Evolutionary conservation across 768 basidiomycete genomes (phyloP).

Genomic region (Pisolithus microcarpus): DNA sequence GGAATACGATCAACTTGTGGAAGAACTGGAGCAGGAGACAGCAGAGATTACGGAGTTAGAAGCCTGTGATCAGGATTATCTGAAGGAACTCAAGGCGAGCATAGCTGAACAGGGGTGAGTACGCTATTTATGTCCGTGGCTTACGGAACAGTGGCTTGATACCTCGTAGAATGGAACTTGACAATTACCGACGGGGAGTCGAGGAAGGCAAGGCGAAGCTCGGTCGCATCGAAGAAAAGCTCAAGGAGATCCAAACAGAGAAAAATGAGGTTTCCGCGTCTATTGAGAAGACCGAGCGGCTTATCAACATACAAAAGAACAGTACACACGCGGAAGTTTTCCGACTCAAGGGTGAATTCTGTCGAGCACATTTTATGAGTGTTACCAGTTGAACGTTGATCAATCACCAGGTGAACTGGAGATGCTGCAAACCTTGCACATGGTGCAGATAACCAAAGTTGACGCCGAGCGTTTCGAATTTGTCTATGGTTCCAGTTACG

Average conservation of each 20-base stretch:
- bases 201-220: constrained; percentile 62
- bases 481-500: constrained; percentile 55
- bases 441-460: constrained; percentile 52
- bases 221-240: constrained; percentile 54
- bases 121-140: not conserved
- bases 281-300: constrained; percentile 53
- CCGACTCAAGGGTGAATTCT: constrained; percentile 49
- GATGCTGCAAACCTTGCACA: constrained; percentile 61
- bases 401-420: constrained; percentile 58
- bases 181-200: constrained; percentile 60
- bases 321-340: constrained; percentile 71
- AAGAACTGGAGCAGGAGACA: constrained; percentile 59
- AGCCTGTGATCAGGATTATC: constrained; percentile 64
- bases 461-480: constrained; percentile 56
- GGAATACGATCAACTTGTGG: constrained; percentile 60
- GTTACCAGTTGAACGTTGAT: not conserved
- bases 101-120: constrained; percentile 75
- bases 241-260: constrained; percentile 50
- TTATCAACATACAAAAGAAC: constrained; percentile 63
- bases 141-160: too few relatives aligned
- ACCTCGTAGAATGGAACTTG: constrained; percentile 52
- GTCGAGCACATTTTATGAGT: not conserved
- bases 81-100: constrained; percentile 68
- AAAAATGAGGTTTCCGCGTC: constrained; percentile 47
- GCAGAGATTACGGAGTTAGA: constrained; percentile 70